These are phyloP conservation scores for Rhodotorula sp. DNA, from an alignment of 1,284 basidiomycete genomes.

Conservation along the genomic window DNA sequence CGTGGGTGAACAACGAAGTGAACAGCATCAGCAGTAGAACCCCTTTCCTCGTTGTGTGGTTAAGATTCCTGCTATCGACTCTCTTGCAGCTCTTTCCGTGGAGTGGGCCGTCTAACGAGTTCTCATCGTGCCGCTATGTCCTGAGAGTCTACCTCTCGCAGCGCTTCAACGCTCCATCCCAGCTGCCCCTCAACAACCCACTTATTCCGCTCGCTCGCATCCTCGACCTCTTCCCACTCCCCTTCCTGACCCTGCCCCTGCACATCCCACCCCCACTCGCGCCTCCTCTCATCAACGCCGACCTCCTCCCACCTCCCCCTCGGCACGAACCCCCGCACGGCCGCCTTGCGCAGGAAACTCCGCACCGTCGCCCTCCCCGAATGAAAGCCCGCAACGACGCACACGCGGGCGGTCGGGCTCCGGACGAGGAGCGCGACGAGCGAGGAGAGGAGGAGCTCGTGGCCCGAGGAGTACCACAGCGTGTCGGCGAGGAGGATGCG, in stretches of 20 bases:
- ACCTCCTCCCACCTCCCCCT: conserved; percentile 12
- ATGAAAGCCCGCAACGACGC: conserved; percentile 30
- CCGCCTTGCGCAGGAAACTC: conserved; percentile 24
- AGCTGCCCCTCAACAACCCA: conserved; percentile 32
- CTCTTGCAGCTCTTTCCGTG: neutral
- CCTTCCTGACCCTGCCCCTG: conserved; percentile 2
- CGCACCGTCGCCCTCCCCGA: conserved; percentile 23
- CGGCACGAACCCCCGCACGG: conserved; percentile 3
- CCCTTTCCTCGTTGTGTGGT: neutral
- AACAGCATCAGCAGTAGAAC: neutral
- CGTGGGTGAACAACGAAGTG: neutral
- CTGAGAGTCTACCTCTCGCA: neutral
- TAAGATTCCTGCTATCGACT: neutral
- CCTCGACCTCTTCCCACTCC: conserved; percentile 28
- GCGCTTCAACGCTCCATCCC: conserved; percentile 14
- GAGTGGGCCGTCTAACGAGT: neutral
- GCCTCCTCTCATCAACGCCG: conserved; percentile 3
- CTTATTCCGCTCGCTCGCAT: conserved; percentile 22
- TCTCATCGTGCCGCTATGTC: neutral
- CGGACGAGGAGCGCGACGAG: conserved; percentile 15
- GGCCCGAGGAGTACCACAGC: conserved; percentile 18
- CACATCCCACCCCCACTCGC: conserved; percentile 25
- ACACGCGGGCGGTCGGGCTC: neutral
- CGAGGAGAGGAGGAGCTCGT: conserved; percentile 19
- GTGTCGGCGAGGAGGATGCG: conserved; percentile 35